phyloP scores from a whole-genome alignment of 345 rosid species.

The Microcos paniculata region DNA sequence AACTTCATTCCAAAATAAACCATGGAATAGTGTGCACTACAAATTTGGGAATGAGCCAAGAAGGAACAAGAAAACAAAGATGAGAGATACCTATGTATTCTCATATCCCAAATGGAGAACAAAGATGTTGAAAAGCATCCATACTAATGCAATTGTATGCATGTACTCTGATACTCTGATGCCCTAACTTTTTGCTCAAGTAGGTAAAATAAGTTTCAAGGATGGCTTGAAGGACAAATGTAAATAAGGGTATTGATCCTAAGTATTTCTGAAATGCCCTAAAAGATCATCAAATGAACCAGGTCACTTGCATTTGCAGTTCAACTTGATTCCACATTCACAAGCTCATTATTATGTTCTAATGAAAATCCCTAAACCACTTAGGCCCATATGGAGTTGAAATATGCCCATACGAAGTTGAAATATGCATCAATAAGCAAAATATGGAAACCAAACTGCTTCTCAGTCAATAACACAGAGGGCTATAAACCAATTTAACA shows the following conservation, averaged over 20 bases:
- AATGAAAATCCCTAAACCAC: not conserved
- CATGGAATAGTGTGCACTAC: not conserved
- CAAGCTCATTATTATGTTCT: not conserved
- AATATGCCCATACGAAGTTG: not conserved
- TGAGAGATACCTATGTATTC: not conserved
- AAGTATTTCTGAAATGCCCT: not conserved
- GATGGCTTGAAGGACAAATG: not conserved
- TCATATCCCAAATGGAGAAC: not conserved
- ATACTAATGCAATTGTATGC: not conserved
- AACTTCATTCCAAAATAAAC: not conserved
- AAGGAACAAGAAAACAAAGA: not conserved
- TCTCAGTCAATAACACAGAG: not conserved
- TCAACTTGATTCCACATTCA: not conserved
- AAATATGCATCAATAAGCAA: not conserved
- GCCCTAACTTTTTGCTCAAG: not conserved
- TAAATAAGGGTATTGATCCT: not conserved
- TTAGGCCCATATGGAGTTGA: not conserved
- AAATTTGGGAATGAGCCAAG: not conserved
- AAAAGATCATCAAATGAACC: not conserved
- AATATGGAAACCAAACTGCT: not conserved
- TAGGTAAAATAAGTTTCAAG: not conserved
- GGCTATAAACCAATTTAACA: conserved; percentile 1
- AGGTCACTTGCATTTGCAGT: not conserved
- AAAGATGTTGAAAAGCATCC: not conserved
- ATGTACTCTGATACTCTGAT: not conserved